phyloP scores from a whole-genome alignment of 768 basidiomycete genomes.

The Sarcodon aspratus region DNA sequence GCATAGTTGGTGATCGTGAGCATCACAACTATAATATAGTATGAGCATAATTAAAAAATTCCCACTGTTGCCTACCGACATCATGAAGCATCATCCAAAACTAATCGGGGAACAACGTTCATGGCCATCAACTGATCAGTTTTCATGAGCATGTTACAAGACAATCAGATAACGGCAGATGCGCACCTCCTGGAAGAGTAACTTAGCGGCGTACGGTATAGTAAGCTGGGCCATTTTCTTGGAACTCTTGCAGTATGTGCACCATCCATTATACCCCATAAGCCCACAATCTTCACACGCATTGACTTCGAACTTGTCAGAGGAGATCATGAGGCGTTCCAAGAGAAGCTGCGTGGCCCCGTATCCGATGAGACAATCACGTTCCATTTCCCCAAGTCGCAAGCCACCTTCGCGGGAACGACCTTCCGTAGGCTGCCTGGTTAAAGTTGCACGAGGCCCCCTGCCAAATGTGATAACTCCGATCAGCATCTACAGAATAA shows the following conservation, averaged over 20 bases:
- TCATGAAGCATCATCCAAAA: conserved; percentile 66
- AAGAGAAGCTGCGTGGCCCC: conserved; percentile 96
- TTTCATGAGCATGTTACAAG: conserved; percentile 1
- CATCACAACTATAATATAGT: no score
- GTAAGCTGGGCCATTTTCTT: conserved; percentile 93
- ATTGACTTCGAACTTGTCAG: conserved; percentile 95
- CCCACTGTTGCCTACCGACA: no score
- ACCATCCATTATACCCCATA: conserved; percentile 94
- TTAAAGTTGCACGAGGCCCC: conserved; percentile 92
- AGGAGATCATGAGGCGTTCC: conserved; percentile 98
- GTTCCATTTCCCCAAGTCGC: conserved; percentile 97
- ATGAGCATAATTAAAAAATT: no score
- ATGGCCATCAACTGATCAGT: conserved; percentile 78
- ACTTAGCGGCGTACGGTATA: conserved; percentile 92
- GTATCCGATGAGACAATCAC: conserved; percentile 95
- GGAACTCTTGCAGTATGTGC: conserved; percentile 95
- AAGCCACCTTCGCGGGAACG: conserved; percentile 95
- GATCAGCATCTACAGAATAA: not conserved
- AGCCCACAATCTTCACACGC: conserved; percentile 92
- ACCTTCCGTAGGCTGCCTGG: conserved; percentile 97
- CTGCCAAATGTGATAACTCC: conserved; percentile 24
- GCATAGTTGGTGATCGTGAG: no score
- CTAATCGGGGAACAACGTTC: conserved; percentile 86
- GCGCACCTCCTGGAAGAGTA: conserved; percentile 81
- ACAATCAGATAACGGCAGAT: not conserved